Percentiles rank a stretch among this genome's conserved stretches.
Conservation (phyloP, 768 basidiomycete species). For the Stropharia rugosoannulata region DNA sequence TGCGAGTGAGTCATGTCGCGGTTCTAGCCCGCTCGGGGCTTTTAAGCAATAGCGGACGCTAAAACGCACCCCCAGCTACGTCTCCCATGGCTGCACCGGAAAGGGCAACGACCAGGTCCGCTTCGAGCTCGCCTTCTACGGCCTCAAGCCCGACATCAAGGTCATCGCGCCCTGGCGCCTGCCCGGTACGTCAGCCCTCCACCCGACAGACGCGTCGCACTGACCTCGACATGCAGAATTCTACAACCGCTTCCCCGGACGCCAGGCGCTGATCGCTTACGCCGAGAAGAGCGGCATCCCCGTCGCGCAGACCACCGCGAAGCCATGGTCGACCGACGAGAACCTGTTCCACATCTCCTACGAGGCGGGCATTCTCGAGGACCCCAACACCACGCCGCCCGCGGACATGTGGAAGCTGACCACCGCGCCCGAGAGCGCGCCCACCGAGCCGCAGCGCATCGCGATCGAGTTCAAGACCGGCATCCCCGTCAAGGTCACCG, state of each 20-base stretch:
- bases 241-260: constrained; percentile 96
- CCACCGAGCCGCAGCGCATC: constrained; percentile 74
- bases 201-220: not conserved
- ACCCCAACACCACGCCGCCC: constrained; percentile 93
- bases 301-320: constrained; percentile 91
- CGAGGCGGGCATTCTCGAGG: constrained; percentile 98
- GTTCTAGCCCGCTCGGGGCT: not conserved
- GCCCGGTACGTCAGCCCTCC: constrained; percentile 55
- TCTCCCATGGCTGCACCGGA: constrained; percentile 98
- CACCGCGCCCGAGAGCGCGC: constrained; percentile 77
- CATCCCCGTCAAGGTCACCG: constrained; percentile 71
- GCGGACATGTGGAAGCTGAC: constrained; percentile 99
- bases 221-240: constrained; percentile 57
- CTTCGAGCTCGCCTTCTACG: constrained; percentile 99
- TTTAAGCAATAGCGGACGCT: not conserved
- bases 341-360: constrained; percentile 99
- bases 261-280: constrained; percentile 88
- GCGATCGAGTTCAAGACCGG: constrained; percentile 85
- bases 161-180: constrained; percentile 98
- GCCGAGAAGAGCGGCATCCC: constrained; percentile 89
- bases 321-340: constrained; percentile 99
- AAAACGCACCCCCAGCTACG: constrained; percentile 57
- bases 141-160: constrained; percentile 97
- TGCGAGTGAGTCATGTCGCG: constrained; percentile 78
- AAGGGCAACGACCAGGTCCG: constrained; percentile 99